phyloP scores from a whole-genome alignment of 208 protist genomes.

The Trypanosoma scelopori region DNA sequence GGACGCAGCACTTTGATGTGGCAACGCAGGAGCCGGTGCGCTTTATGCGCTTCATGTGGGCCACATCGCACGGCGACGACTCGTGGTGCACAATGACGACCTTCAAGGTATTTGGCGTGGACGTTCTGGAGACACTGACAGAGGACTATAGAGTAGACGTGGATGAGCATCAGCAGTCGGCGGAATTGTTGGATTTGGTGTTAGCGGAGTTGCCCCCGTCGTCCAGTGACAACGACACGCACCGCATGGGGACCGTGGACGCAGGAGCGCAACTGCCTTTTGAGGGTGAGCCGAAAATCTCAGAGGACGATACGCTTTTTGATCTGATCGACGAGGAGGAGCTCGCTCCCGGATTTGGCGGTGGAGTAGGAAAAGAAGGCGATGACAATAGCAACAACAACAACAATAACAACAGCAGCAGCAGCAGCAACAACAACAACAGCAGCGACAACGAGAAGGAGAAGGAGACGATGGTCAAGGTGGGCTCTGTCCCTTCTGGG shows the following conservation, averaged over 20 bases:
- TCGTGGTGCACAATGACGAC: slow-evolving; percentile 43
- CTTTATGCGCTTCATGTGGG: slow-evolving; percentile 41
- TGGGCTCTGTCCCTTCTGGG: no score
- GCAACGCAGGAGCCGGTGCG: slow-evolving; percentile 30
- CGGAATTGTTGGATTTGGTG: background rate
- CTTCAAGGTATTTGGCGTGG: slow-evolving; percentile 37
- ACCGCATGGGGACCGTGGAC: background rate
- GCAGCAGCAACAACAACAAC: background rate
- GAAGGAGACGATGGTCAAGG: background rate
- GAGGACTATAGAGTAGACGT: slow-evolving; percentile 21
- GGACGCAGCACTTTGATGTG: slow-evolving; percentile 38
- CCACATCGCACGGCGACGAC: slow-evolving; percentile 31
- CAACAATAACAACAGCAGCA: background rate
- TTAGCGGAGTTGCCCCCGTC: background rate
- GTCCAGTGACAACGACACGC: background rate
- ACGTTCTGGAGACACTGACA: slow-evolving; percentile 42
- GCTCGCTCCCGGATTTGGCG: background rate
- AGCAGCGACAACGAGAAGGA: background rate
- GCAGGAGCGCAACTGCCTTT: background rate
- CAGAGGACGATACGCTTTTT: background rate
- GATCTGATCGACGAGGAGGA: background rate
- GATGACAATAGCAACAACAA: background rate
- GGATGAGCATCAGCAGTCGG: slow-evolving; percentile 8
- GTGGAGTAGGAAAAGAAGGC: background rate
- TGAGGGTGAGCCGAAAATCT: background rate